Base-by-base conservation (phyloP, 2,329 filamentous ascomycete species). In the Fusarium praegraminearum region DNA sequence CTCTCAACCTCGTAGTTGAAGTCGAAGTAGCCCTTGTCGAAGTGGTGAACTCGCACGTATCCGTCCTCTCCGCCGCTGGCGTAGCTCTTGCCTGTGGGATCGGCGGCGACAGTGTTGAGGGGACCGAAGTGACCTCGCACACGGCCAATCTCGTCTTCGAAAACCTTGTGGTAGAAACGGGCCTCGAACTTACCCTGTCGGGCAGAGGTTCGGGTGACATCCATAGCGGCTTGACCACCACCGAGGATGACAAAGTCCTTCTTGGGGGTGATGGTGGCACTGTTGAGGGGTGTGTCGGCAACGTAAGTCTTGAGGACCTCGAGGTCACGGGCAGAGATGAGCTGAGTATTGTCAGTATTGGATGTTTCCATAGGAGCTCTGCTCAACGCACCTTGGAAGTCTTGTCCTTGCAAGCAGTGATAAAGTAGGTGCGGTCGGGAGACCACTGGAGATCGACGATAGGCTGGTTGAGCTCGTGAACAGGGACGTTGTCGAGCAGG, bases 131-230 rank as follows among this genome's bases (percentile, higher is more conserved):
- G 96, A 70, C 96, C 96, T 79, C 94, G 89, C 71, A 99, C 96
- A 86, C 96, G 91, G 75, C 96, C 96, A 77, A 98, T 95, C 86
- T 99, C 96, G 82, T 99, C 95, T 83, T 97, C 94, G 80, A 99
- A 98, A 80, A 99, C 91, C 88, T 97, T 98, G 90, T 99, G 96
- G 87, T 98, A 99, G 88, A 99, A 99, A 73, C 96, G 91, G 45
- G 96, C 96, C 83, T 99, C 96, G 86, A 99, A 99, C 85, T 98
- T 98, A 84, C 96, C 96, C 86, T 99, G 96, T 73, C 96, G 90
- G 51, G 94, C 91, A 35, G 91, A 91, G 53, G 96, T 98, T 57
- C 93, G 97, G 62, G 96, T 99, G 82, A 99, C 96, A 79, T 98
- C 95, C 93, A 98, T 98, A 79, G 96, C 96, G 71, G 94, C 96